These are phyloP conservation scores for Arachnomyces sp. DNA, from an alignment of 2,329 filamentous ascomycete genomes.

Conservation along the genomic window DNA sequence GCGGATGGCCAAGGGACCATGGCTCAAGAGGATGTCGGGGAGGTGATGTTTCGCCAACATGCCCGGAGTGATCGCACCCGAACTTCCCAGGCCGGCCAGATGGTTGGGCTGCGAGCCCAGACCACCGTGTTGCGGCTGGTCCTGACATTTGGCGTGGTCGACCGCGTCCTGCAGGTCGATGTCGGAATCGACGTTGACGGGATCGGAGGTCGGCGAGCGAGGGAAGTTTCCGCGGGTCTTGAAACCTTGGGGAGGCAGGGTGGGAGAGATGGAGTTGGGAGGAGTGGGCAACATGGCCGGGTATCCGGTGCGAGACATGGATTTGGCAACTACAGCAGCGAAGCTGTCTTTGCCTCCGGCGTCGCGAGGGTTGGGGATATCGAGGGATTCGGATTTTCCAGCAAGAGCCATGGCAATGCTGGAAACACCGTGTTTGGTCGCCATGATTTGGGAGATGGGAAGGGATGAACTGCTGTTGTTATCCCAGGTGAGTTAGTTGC, in stretches of 20 bases:
- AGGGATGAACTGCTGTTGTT: conserved; percentile 4
- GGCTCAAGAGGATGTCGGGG: conserved; percentile 78
- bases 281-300: conserved; percentile 65
- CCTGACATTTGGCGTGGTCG: conserved; percentile 43
- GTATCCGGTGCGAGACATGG: conserved; percentile 19
- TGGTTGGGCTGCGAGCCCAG: conserved; percentile 40
- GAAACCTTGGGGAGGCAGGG: conserved; percentile 71
- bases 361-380: conserved; percentile 40
- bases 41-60: conserved; percentile 86
- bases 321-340: conserved; percentile 23
- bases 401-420: conserved; percentile 44
- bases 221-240: conserved; percentile 49
- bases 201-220: conserved; percentile 35
- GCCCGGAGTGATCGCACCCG: conserved; percentile 73
- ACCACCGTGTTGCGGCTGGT: conserved; percentile 29
- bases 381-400: conserved; percentile 43
- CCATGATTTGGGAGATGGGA: conserved; percentile 30
- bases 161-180: conserved; percentile 70
- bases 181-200: conserved; percentile 67
- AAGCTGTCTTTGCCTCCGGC: conserved; percentile 28
- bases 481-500: conserved; percentile 6
- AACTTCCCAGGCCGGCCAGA: conserved; percentile 56
- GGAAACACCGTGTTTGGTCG: conserved; percentile 34
- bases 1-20: conserved; percentile 87
- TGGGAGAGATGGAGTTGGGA: conserved; percentile 90